Percentiles rank a stretch among this genome's conserved stretches.
These are phyloP conservation scores for Lactifluus piperatus DNA, from an alignment of 768 basidiomycete species.

Conservation along the genomic window DNA sequence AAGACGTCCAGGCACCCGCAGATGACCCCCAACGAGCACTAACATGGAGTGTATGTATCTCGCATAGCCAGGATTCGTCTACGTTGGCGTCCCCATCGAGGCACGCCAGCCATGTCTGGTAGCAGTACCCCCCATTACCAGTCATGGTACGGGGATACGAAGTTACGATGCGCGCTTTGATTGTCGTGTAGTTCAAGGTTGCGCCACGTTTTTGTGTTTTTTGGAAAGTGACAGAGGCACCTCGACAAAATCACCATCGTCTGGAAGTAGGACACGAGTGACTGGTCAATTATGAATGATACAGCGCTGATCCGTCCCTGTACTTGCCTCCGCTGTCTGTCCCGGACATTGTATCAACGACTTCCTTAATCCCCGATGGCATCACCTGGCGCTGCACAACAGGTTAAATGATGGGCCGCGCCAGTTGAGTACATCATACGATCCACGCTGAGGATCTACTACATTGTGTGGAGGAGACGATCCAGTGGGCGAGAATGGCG, in stretches of 20 bases:
- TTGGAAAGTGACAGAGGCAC: constrained; percentile 44
- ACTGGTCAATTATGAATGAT: constrained; percentile 32
- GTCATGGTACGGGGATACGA: no score
- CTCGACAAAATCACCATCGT: constrained; percentile 12
- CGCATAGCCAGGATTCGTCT: no score
- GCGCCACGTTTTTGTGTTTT: constrained; percentile 50
- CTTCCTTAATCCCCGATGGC: constrained; percentile 9
- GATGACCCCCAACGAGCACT: no score
- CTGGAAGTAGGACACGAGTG: constrained; percentile 20
- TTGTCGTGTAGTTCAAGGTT: no score
- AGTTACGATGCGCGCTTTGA: no score
- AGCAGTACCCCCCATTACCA: no score
- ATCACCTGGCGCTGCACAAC: constrained; percentile 7
- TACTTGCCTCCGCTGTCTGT: constrained; percentile 16
- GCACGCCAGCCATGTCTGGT: no score
- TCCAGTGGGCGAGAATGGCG: constrained; percentile 15
- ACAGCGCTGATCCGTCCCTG: constrained; percentile 21
- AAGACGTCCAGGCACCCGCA: no score
- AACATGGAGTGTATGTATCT: no score
- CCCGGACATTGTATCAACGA: background rate
- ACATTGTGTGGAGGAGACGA: constrained; percentile 22
- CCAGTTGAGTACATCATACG: constrained; percentile 11
- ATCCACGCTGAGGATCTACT: constrained; percentile 12
- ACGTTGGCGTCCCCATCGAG: no score
- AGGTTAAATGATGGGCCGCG: background rate